Evolutionary conservation across 257 asterid genomes (phyloP).

Genomic region (Gardenia jasminoides): DNA sequence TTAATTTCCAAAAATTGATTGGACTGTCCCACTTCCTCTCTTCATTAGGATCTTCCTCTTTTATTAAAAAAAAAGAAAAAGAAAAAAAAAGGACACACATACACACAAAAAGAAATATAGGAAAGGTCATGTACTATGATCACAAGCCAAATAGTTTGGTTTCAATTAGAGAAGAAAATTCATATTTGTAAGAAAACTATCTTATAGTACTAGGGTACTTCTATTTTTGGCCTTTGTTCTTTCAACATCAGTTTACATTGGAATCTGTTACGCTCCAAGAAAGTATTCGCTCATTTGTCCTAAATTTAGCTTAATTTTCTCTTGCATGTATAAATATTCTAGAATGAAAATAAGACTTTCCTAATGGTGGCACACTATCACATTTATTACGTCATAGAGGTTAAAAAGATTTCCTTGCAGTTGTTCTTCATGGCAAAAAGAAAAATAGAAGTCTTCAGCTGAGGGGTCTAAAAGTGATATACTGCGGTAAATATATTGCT

Average conservation of each 20-base stretch:
- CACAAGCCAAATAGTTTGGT: not conserved
- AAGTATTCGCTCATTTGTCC: too few relatives aligned
- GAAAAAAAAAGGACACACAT: too few relatives aligned
- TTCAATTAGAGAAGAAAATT: not conserved
- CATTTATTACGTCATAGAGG: not conserved
- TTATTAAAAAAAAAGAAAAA: too few relatives aligned
- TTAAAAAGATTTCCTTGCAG: conserved; percentile 49
- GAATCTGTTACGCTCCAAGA: not conserved
- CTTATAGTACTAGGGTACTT: not conserved
- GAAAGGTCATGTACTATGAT: too few relatives aligned
- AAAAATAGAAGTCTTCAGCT: not conserved
- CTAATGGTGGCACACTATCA: not conserved
- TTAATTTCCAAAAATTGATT: conserved; percentile 6
- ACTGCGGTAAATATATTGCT: too few relatives aligned
- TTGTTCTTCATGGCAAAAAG: conserved; percentile 4
- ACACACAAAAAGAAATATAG: too few relatives aligned
- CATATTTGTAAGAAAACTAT: not conserved
- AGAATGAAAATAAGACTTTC: not conserved
- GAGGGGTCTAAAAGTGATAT: not conserved
- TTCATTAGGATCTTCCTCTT: not conserved
- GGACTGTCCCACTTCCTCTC: not conserved
- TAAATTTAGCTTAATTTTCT: not conserved
- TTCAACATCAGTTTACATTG: too few relatives aligned
- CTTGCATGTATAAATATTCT: not conserved
- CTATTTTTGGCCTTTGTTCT: not conserved